Base-by-base conservation (phyloP, 2,329 filamentous ascomycete species). In the Neonectria hederae region DNA sequence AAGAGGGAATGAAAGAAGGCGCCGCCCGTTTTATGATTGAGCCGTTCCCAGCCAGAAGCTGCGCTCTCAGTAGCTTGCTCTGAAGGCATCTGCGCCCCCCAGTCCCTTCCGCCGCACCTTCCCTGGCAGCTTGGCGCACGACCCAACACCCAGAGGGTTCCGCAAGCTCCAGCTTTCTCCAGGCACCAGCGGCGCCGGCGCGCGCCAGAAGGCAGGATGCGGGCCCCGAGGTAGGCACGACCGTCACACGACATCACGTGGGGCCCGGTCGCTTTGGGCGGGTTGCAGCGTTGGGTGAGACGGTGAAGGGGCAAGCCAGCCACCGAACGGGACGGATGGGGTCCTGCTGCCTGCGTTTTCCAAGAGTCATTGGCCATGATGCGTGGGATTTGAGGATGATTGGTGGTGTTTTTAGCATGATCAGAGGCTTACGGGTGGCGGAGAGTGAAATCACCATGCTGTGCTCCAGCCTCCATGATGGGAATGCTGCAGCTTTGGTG, bases 121-220 rank as follows among this genome's bases (percentile, higher is more conserved):
- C 54, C 52, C 54, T 30, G 6, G n/a, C n/a, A 38, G 14, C 52
- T 40, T 38, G 42, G 53, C 49, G 32, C 32, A 32, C 19, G 22
- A 52, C 38, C 32, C 45, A 17, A 13, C 10, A 7, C 7, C 30
- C 28, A 30, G 28, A 30, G 28, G 28, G 28, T 30, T 8, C 28
- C 11, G 30, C 30, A 32, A 32, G 30, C 32, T 57, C 55, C 53
- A 66, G 66, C 68, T 70, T 32, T 57, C 46, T 63, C 52, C 45
- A 73, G 71, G 74, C 74, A 76, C 63, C 74, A 75, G 65, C 64
- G 59, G 71, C 73, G 75, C 65, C 74, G 72, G 65, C 59, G 54
- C 68, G 62, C 62, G 65, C 65, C 63, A 66, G 30, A 62, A 49
- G 19, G 45, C 43, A 14, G 3, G 8, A 30, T 24, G 62, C 53